Conservation (phyloP, 2,329 filamentous ascomycete species). For the Esteya vermicola region DNA sequence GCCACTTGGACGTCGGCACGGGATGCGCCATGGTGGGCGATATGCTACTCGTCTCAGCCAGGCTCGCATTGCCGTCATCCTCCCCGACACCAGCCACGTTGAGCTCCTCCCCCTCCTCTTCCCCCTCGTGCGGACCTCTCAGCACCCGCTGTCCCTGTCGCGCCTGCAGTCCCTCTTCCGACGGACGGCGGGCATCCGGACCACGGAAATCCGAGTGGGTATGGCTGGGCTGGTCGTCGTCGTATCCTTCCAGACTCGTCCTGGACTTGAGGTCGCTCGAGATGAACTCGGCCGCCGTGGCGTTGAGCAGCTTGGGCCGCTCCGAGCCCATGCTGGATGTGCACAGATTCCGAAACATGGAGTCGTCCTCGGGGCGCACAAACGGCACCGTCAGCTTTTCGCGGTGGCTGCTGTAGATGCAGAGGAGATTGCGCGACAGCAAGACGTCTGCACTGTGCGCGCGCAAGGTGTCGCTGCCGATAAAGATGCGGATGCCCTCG, state of each 20-base stretch:
- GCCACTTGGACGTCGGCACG: constrained; percentile 19
- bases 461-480: constrained; percentile 79
- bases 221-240: constrained; percentile 5
- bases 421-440: constrained; percentile 83
- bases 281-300: constrained; percentile 30
- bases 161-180: neutral
- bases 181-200: no score
- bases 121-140: neutral
- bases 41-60: constrained; percentile 16
- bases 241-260: constrained; percentile 7
- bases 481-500: constrained; percentile 67
- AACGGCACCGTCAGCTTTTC: constrained; percentile 84
- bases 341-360: constrained; percentile 61
- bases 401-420: constrained; percentile 71
- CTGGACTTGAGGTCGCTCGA: constrained; percentile 16
- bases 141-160: neutral
- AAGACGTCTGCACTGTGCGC: constrained; percentile 80
- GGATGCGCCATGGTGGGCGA: constrained; percentile 23
- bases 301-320: constrained; percentile 45
- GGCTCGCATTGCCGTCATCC: constrained; percentile 12
- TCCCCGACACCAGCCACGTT: neutral
- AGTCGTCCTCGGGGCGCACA: constrained; percentile 80
- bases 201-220: no score
- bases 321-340: constrained; percentile 43
- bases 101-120: neutral